Percentiles rank a stretch among this genome's conserved stretches.
phyloP scores from a whole-genome alignment of 1,284 basidiomycete species.

The Boletellus deceptivus region DNA sequence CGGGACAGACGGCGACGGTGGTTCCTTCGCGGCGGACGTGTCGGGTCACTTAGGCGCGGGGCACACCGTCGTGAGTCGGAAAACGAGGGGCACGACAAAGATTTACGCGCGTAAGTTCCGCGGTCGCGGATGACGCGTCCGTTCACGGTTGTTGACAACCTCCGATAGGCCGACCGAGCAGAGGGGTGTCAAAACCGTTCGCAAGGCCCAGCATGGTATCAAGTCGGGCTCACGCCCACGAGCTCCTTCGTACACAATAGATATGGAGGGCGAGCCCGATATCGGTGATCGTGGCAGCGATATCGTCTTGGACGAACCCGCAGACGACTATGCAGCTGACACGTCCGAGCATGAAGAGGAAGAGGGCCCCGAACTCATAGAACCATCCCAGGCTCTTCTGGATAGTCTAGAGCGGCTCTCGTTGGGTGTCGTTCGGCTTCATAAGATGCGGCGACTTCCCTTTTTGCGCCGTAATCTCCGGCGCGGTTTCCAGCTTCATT shows the following conservation, averaged over 20 bases:
- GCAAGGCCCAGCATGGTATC: constrained; percentile 5
- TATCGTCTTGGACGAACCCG: constrained; percentile 1
- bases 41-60: constrained; percentile 5
- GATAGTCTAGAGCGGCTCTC: constrained; percentile 23
- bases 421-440: constrained; percentile 17
- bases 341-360: constrained; percentile 14
- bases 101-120: constrained; percentile 12
- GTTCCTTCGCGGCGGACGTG: constrained; percentile 15
- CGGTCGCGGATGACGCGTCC: background rate
- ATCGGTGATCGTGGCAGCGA: constrained; percentile 3
- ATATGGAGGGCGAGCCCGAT: constrained; percentile 6
- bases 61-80: background rate
- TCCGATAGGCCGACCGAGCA: constrained; percentile 10
- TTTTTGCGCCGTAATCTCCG: constrained; percentile 54
- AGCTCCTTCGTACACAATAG: background rate
- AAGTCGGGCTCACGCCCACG: constrained; percentile 7
- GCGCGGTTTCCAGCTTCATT: constrained; percentile 43
- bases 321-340: background rate
- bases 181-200: constrained; percentile 8
- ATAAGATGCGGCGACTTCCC: constrained; percentile 39
- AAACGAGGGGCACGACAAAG: background rate
- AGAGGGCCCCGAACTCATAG: background rate
- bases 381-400: constrained; percentile 24
- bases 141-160: constrained; percentile 4
- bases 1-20: constrained; percentile 21